Evolutionary conservation across 192 early-diverging fungal species (phyloP).

Genomic region (Rhizophagus clarus): DNA sequence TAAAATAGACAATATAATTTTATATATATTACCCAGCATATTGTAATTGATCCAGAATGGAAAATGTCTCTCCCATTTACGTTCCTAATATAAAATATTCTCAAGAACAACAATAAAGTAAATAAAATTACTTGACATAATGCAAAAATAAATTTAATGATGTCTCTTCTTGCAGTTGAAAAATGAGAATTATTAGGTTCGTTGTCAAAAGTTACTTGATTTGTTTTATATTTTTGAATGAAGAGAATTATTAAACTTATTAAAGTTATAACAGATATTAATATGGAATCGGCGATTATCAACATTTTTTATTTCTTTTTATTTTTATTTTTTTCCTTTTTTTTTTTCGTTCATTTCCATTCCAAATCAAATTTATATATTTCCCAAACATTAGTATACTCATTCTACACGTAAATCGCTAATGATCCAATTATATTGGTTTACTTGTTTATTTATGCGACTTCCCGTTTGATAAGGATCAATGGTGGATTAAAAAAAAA

Average conservation of each 20-base stretch:
- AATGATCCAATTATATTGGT: too few species aligned
- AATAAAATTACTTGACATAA: background rate
- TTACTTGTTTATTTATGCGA: too few species aligned
- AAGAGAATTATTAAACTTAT: too few species aligned
- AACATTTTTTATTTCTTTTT: background rate
- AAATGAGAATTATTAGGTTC: background rate
- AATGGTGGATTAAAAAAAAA: too few species aligned
- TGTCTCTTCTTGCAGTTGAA: background rate
- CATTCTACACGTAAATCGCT: too few species aligned
- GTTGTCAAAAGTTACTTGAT: background rate
- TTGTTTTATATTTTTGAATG: background rate
- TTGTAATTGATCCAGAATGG: background rate
- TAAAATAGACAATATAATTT: background rate
- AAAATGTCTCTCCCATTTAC: background rate
- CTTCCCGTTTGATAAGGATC: too few species aligned
- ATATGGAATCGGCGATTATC: background rate
- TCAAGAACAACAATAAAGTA: background rate
- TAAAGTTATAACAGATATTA: too few species aligned
- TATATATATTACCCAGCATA: constrained; percentile 16
- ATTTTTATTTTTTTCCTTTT: background rate
- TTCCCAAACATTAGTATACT: too few species aligned
- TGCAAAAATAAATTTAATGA: background rate
- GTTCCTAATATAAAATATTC: background rate
- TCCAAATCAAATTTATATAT: too few species aligned
- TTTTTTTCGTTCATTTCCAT: too few species aligned